Percentiles rank a stretch among this genome's conserved stretches.
Conservation (phyloP, 371 early-diverging fungal genomes). For the Mortierella sp. region DNA sequence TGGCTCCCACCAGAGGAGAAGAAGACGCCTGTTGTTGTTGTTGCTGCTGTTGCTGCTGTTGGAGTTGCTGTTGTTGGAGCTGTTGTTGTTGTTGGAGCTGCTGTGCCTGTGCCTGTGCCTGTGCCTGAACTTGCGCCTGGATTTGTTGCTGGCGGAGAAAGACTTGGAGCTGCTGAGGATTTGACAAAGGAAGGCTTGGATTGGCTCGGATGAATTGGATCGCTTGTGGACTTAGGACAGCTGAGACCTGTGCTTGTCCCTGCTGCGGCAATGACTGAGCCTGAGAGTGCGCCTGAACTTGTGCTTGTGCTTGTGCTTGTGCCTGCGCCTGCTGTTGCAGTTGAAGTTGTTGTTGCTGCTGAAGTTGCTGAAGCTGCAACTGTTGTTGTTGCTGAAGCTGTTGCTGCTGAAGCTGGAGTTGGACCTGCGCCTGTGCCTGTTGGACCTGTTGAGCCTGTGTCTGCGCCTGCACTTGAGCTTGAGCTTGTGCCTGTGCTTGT, state of each 20-base stretch:
- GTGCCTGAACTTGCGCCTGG: slow-evolving; percentile 30
- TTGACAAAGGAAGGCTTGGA: slow-evolving; percentile 28
- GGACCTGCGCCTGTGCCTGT: slow-evolving; percentile 41
- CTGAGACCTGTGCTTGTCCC: slow-evolving; percentile 40
- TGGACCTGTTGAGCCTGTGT: slow-evolving; percentile 22
- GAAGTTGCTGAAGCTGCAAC: slow-evolving; percentile 34
- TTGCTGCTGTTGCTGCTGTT: slow-evolving; percentile 36
- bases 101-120: slow-evolving; percentile 27
- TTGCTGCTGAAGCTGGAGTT: slow-evolving; percentile 47
- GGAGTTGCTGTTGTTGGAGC: slow-evolving; percentile 26
- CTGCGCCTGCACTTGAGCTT: slow-evolving; percentile 39
- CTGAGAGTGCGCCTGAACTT: slow-evolving; percentile 53
- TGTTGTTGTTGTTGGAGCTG: slow-evolving; percentile 24
- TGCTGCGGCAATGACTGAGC: slow-evolving; percentile 47
- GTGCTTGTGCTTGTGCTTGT: slow-evolving; percentile 54
- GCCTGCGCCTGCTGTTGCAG: slow-evolving; percentile 47
- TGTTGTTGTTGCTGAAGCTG: slow-evolving; percentile 41
- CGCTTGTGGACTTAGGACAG: slow-evolving; percentile 38
- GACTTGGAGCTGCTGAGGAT: slow-evolving; percentile 39
- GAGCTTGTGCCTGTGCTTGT: slow-evolving; percentile 45
- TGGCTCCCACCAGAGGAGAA: slow-evolving; percentile 45
- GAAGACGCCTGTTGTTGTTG: slow-evolving; percentile 48
- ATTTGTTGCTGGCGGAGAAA: slow-evolving; percentile 44
- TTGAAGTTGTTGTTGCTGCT: slow-evolving; percentile 38
- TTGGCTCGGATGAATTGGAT: slow-evolving; percentile 37